phyloP scores from a whole-genome alignment of 345 rosid genomes.

The Hibiscus trionum region DNA sequence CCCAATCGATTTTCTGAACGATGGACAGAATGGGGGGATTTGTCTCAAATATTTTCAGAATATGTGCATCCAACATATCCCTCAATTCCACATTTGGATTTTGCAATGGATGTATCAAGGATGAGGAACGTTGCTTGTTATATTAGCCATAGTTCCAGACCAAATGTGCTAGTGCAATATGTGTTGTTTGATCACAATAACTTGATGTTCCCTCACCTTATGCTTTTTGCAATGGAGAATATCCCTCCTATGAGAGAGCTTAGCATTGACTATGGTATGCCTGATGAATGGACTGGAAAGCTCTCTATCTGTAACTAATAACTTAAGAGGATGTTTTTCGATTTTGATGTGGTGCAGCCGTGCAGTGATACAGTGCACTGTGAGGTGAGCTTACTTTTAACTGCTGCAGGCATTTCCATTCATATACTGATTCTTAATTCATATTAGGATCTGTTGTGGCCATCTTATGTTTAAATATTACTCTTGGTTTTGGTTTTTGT shows the following conservation, averaged over 20 bases:
- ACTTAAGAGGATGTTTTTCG: slow-evolving; percentile 12
- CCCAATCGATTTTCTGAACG: slow-evolving; percentile 58
- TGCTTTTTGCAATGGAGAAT: slow-evolving; percentile 85
- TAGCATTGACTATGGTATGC: slow-evolving; percentile 88
- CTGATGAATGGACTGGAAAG: slow-evolving; percentile 70
- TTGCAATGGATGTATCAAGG: slow-evolving; percentile 87
- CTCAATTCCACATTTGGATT: slow-evolving; percentile 71
- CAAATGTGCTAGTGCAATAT: slow-evolving; percentile 78
- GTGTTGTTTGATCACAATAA: slow-evolving; percentile 84
- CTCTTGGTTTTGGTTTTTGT: not conserved
- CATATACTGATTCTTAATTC: not conserved
- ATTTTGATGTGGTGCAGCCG: slow-evolving; percentile 18
- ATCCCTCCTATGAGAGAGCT: slow-evolving; percentile 87
- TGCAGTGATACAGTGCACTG: slow-evolving; percentile 11
- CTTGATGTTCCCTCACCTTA: slow-evolving; percentile 79
- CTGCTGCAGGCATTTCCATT: not conserved
- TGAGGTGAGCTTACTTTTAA: slow-evolving; percentile 24
- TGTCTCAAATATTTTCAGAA: slow-evolving; percentile 54
- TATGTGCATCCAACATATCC: slow-evolving; percentile 54
- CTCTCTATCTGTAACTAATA: slow-evolving; percentile 60
- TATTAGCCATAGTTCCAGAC: slow-evolving; percentile 74
- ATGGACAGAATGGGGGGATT: slow-evolving; percentile 89
- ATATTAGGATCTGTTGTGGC: not conserved
- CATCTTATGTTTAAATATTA: not conserved
- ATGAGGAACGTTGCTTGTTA: slow-evolving; percentile 95